A percentile compares a stretch with the other conserved stretches of the same genome.
Evolutionary conservation across 2,329 filamentous ascomycete genomes (phyloP).

Genomic region (Trichophyton mentagrophytes): DNA sequence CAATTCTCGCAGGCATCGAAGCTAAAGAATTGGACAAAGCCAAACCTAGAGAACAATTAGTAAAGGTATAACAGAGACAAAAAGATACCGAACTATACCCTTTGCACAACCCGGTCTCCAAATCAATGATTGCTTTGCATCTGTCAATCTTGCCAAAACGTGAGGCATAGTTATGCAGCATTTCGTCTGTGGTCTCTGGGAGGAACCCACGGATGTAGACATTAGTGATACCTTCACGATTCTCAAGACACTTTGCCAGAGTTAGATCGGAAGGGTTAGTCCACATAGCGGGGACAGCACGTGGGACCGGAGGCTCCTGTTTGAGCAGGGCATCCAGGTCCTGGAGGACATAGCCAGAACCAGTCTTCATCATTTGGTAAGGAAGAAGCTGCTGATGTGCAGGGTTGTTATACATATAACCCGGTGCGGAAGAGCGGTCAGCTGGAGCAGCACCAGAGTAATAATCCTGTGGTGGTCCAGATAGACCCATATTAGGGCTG

Average conservation of each 20-base stretch:
- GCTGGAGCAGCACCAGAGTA: conserved; percentile 46
- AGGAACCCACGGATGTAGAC: conserved; percentile 96
- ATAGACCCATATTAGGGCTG: conserved; percentile 51
- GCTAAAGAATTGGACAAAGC: conserved; percentile 89
- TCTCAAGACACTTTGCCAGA: conserved; percentile 86
- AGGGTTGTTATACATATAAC: conserved; percentile 47
- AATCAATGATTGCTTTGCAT: conserved; percentile 97
- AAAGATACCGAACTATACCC: conserved; percentile 47
- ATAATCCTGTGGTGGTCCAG: conserved; percentile 48
- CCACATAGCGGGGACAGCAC: conserved; percentile 76
- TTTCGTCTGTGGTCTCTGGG: conserved; percentile 86
- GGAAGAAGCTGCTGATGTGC: conserved; percentile 41
- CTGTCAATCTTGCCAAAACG: conserved; percentile 91
- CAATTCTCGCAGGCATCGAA: conserved; percentile 85
- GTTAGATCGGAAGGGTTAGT: conserved; percentile 76
- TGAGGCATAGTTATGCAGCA: conserved; percentile 66
- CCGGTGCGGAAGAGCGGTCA: conserved; percentile 44
- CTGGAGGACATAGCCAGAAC: conserved; percentile 34
- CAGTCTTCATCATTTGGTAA: conserved; percentile 35
- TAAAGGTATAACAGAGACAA: not conserved
- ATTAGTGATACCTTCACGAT: conserved; percentile 88
- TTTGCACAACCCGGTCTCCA: conserved; percentile 85
- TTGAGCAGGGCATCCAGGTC: conserved; percentile 53
- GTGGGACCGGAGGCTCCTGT: conserved; percentile 70
- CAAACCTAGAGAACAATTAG: conserved; percentile 54